These are phyloP conservation scores for Puccinia hordei DNA, from an alignment of 1,284 basidiomycete species.

Conservation along the genomic window DNA sequence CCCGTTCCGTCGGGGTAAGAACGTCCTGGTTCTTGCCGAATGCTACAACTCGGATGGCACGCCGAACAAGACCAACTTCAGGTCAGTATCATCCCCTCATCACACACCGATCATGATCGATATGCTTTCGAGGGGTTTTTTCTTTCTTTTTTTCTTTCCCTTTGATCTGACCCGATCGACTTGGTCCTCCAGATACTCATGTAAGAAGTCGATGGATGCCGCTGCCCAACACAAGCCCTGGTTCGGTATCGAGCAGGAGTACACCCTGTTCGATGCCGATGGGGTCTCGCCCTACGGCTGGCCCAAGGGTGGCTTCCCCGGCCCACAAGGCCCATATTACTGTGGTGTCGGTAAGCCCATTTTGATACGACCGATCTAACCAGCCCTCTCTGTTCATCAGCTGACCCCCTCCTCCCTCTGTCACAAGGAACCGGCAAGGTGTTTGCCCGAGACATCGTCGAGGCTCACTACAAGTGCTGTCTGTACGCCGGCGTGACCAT, in stretches of 20 bases:
- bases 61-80: conserved; percentile 95
- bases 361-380: too few species aligned
- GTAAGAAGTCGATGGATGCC: conserved; percentile 86
- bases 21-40: conserved; percentile 91
- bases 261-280: conserved; percentile 94
- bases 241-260: conserved; percentile 97
- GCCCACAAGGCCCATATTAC: conserved; percentile 99
- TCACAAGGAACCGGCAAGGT: conserved; percentile 84
- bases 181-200: conserved; percentile 53
- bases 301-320: conserved; percentile 94
- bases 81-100: conserved; percentile 83
- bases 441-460: conserved; percentile 96
- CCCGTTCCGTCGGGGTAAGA: conserved; percentile 97
- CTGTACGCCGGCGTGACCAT: conserved; percentile 97
- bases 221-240: conserved; percentile 75
- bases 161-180: not conserved
- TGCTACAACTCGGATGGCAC: conserved; percentile 99
- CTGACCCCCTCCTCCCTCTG: not conserved
- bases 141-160: not conserved
- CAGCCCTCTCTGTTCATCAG: conserved; percentile 43
- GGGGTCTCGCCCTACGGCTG: conserved; percentile 83
- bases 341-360: conserved; percentile 86
- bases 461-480: conserved; percentile 96
- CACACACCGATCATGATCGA: not conserved
- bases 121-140: not conserved